These are phyloP conservation scores for Coemansia sp. DNA, from an alignment of 192 early-diverging fungal genomes.

Conservation along the genomic window DNA sequence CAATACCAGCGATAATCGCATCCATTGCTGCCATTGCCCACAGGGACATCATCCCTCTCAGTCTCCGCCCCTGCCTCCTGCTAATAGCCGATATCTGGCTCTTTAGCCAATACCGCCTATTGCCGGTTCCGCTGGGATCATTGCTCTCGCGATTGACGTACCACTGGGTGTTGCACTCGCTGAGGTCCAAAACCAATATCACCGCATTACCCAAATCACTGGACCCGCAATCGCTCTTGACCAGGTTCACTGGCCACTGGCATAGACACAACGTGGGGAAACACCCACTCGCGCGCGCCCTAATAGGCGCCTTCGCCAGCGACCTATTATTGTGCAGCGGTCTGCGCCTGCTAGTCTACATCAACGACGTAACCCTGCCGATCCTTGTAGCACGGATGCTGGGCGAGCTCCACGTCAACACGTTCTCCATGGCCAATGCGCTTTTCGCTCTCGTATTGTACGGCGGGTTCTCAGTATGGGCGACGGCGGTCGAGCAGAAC, in stretches of 20 bases:
- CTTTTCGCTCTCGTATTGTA: neutral
- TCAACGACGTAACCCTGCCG: slow-evolving; percentile 14
- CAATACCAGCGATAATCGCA: too few relatives aligned
- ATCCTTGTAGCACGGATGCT: slow-evolving; percentile 26
- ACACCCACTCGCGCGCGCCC: slow-evolving; percentile 6
- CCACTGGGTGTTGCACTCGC: slow-evolving; percentile 26
- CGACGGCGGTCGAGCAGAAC: slow-evolving; percentile 29
- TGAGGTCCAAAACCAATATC: neutral
- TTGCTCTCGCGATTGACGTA: slow-evolving; percentile 31
- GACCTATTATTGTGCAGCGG: slow-evolving; percentile 15
- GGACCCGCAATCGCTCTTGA: neutral
- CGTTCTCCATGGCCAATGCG: neutral
- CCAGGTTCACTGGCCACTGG: slow-evolving; percentile 16
- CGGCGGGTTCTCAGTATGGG: neutral
- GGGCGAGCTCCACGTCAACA: neutral
- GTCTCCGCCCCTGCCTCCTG: too few relatives aligned
- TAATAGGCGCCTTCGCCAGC: slow-evolving; percentile 15
- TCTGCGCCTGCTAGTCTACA: slow-evolving; percentile 27
- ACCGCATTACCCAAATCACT: slow-evolving; percentile 2
- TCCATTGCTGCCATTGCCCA: too few relatives aligned
- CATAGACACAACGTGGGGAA: neutral
- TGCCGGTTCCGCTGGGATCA: neutral
- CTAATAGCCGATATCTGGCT: slow-evolving; percentile 1
- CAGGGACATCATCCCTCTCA: too few relatives aligned
- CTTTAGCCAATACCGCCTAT: neutral